Percentiles rank a stretch among this genome's conserved stretches.
These are phyloP conservation scores for Quillaja saponaria DNA, from an alignment of 306 rosid species.

Conservation along the genomic window DNA sequence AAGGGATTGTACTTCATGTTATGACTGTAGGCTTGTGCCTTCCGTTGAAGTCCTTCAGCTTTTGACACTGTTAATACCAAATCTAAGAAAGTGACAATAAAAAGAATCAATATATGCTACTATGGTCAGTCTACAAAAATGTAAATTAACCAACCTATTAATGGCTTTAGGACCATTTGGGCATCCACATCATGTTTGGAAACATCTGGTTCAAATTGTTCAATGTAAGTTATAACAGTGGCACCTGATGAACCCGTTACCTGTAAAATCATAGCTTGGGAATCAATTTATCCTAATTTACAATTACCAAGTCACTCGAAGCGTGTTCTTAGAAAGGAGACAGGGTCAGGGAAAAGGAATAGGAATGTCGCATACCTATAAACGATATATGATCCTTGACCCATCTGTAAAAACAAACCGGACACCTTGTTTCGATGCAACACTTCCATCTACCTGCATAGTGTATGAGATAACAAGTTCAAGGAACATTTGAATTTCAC, in stretches of 20 bases:
- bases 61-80: constrained; percentile 80
- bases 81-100: constrained; percentile 49
- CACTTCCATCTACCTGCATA: constrained; percentile 84
- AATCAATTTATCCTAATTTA: constrained; percentile 16
- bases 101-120: background rate
- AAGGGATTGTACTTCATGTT: constrained; percentile 39
- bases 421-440: constrained; percentile 89
- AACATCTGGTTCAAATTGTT: constrained; percentile 78
- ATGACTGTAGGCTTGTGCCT: constrained; percentile 95
- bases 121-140: background rate
- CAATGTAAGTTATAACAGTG: constrained; percentile 84
- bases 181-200: constrained; percentile 86
- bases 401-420: constrained; percentile 94
- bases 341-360: constrained; percentile 8
- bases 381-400: constrained; percentile 88
- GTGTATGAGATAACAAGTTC: constrained; percentile 10
- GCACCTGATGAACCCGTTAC: constrained; percentile 99
- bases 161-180: constrained; percentile 79
- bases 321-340: background rate
- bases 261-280: constrained; percentile 40
- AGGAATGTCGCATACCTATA: constrained; percentile 63
- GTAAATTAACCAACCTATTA: constrained; percentile 62
- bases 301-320: constrained; percentile 13
- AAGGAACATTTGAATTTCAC: constrained; percentile 22
- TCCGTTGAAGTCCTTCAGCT: constrained; percentile 90